Evolutionary conservation across 176 grass and related monocot genomes (phyloP).

Genomic region (Rhynchospora tenuis): DNA sequence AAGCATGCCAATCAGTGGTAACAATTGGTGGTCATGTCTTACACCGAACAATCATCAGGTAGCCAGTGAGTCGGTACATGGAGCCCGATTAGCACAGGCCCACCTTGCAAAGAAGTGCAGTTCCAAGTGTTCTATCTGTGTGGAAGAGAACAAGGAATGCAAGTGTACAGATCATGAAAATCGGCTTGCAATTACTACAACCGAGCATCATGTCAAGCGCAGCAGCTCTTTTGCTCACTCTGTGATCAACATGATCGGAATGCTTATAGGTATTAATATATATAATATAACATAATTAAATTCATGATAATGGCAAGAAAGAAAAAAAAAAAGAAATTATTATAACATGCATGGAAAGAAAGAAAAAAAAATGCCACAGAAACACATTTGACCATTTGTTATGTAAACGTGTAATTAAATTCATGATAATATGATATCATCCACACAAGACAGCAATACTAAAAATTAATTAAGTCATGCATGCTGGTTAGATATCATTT

Average conservation of each 20-base stretch:
- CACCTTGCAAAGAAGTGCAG: conserved; percentile 5
- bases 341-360: too few species aligned
- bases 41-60: conserved; percentile 33
- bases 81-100: conserved; percentile 33
- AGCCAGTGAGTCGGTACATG: conserved; percentile 49
- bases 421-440: too few species aligned
- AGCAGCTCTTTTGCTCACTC: conserved; percentile 65
- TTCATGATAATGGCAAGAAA: too few species aligned
- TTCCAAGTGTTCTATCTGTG: conserved; percentile 20
- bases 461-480: background rate
- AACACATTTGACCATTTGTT: too few species aligned
- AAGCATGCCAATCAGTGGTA: background rate
- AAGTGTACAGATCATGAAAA: conserved; percentile 11
- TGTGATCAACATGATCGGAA: conserved; percentile 79
- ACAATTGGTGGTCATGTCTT: conserved; percentile 15
- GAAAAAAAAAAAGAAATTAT: background rate
- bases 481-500: background rate
- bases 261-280: conserved; percentile 64
- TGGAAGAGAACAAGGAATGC: conserved; percentile 40
- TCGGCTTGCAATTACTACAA: background rate
- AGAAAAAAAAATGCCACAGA: too few species aligned
- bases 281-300: background rate
- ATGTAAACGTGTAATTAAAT: too few species aligned
- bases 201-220: conserved; percentile 30
- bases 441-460: background rate